phyloP scores from a whole-genome alignment of 495 filamentous ascomycete species.

The Penicillium cosmopolitanum region DNA sequence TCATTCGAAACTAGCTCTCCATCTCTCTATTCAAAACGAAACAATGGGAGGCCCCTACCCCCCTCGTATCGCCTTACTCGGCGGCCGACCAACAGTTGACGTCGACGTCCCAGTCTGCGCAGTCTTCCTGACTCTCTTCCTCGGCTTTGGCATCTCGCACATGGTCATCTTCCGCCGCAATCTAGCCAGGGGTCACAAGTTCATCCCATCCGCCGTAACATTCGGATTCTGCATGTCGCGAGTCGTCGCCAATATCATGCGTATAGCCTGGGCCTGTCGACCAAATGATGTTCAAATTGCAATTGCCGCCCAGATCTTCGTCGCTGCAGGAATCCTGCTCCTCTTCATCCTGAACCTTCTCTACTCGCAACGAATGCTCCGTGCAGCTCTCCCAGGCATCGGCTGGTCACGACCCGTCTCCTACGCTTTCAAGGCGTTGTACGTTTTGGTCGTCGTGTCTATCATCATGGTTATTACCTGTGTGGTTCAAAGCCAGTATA shows the following conservation, averaged over 20 bases:
- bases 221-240: slow-evolving; percentile 83
- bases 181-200: slow-evolving; percentile 61
- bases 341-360: slow-evolving; percentile 83
- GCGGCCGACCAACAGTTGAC: slow-evolving; percentile 56
- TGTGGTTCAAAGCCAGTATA: slow-evolving; percentile 68
- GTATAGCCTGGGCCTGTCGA: slow-evolving; percentile 56
- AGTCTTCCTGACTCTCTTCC: slow-evolving; percentile 69
- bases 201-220: slow-evolving; percentile 67
- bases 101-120: slow-evolving; percentile 68
- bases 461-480: slow-evolving; percentile 71
- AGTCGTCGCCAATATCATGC: slow-evolving; percentile 63
- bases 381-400: slow-evolving; percentile 70
- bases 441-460: slow-evolving; percentile 60
- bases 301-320: slow-evolving; percentile 75
- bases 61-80: slow-evolving; percentile 54
- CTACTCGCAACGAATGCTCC: slow-evolving; percentile 75
- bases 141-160: slow-evolving; percentile 59
- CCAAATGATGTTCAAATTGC: slow-evolving; percentile 54
- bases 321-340: slow-evolving; percentile 74
- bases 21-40: not conserved
- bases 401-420: slow-evolving; percentile 64
- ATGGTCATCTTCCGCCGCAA: slow-evolving; percentile 70
- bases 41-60: slow-evolving; percentile 44
- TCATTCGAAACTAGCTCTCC: not conserved
- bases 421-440: slow-evolving; percentile 58